A percentile compares a stretch with the other conserved stretches of the same genome.
phyloP scores from a whole-genome alignment of 805 yeast species.

The Sungouiozyma intestinalis region DNA sequence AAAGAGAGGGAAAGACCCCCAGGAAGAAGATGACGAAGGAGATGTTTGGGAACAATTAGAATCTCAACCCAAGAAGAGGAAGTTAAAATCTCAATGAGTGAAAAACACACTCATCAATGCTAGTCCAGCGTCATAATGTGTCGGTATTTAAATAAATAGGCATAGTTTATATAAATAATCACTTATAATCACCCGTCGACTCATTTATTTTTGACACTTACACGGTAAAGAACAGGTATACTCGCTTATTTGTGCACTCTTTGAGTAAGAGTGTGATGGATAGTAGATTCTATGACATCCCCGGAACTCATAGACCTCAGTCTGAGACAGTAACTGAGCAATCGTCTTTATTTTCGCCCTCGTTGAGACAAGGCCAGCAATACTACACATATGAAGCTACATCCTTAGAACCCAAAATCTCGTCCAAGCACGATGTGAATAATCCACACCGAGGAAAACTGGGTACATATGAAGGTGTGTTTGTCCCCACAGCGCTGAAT shows the following conservation, averaged over 20 bases:
- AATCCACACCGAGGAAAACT: slow-evolving; percentile 39
- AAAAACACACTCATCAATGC: too few relatives aligned
- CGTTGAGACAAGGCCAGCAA: slow-evolving; percentile 14
- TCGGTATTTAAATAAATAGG: too few relatives aligned
- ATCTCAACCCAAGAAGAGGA: slow-evolving; percentile 9
- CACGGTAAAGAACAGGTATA: too few relatives aligned
- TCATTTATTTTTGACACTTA: too few relatives aligned
- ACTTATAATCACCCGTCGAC: too few relatives aligned
- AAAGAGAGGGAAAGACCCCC: slow-evolving; percentile 28
- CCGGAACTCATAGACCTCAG: slow-evolving; percentile 26
- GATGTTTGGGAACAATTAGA: slow-evolving; percentile 25
- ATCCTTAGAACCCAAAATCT: slow-evolving; percentile 14
- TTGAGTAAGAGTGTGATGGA: slow-evolving; percentile 13
- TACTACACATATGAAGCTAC: slow-evolving; percentile 26
- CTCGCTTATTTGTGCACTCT: too few relatives aligned
- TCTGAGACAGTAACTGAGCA: slow-evolving; percentile 10
- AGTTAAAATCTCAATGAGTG: too few relatives aligned
- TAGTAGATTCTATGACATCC: slow-evolving; percentile 26
- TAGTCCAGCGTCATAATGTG: too few relatives aligned
- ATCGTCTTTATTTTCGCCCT: slow-evolving; percentile 17
- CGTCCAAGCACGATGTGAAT: slow-evolving; percentile 25
- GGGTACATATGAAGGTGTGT: slow-evolving; percentile 81
- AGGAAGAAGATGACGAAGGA: slow-evolving; percentile 29
- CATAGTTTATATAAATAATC: too few relatives aligned
- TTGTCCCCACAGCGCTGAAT: slow-evolving; percentile 86